Conservation (phyloP, 2,329 filamentous ascomycete species). For the Fusarium circinatum region DNA sequence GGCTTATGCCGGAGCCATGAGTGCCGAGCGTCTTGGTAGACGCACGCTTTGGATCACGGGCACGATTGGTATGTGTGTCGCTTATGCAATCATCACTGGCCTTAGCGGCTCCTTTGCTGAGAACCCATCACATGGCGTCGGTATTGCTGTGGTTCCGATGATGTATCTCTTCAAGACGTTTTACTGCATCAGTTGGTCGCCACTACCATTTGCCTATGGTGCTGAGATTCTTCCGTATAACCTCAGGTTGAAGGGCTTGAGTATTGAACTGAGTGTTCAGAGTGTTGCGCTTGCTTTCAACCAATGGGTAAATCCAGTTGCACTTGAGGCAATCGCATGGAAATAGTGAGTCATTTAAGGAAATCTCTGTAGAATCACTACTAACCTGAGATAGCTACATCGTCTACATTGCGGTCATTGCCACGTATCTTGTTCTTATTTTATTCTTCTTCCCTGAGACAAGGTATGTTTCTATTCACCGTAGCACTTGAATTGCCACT, state of each 20-base stretch:
- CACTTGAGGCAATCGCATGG: constrained; percentile 36
- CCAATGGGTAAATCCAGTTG: constrained; percentile 39
- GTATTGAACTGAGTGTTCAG: constrained; percentile 25
- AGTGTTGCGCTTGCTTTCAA: constrained; percentile 38
- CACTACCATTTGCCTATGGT: constrained; percentile 39
- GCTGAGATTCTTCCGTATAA: constrained; percentile 44
- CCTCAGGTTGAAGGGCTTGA: constrained; percentile 41
- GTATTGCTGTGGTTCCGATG: constrained; percentile 24
- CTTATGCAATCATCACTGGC: constrained; percentile 17
- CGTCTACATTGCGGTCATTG: constrained; percentile 35
- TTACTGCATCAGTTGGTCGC: constrained; percentile 43
- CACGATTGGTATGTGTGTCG: constrained; percentile 14
- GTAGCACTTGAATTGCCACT: neutral
- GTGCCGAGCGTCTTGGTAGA: constrained; percentile 23
- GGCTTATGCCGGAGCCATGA: constrained; percentile 19
- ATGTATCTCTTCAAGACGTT: constrained; percentile 34
- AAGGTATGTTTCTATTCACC: neutral
- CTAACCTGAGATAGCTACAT: constrained; percentile 7
- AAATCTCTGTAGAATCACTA: rapidly evolving
- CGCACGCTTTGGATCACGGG: constrained; percentile 26
- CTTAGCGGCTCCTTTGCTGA: constrained; percentile 13
- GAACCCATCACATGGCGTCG: constrained; percentile 12
- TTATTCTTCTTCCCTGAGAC: constrained; percentile 40
- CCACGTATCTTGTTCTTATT: constrained; percentile 31
- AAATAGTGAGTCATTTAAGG: constrained; percentile 24